Percentiles rank a stretch among this genome's conserved stretches.
phyloP scores from a whole-genome alignment of 2,329 filamentous ascomycete species.

The Hypoxylon sp. region DNA sequence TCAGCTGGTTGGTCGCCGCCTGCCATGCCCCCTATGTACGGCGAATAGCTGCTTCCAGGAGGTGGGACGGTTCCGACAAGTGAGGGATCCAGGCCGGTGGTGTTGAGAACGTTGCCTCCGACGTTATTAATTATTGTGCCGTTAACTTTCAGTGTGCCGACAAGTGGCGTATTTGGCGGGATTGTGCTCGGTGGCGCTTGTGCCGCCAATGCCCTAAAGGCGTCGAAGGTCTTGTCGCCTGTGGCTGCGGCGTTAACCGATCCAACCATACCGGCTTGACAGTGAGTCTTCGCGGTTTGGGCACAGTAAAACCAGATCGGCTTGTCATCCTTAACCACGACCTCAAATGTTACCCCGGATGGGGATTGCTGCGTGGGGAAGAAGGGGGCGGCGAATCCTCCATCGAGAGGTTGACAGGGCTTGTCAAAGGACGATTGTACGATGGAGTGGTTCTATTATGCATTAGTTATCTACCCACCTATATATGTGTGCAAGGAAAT shows the following conservation, averaged over 20 bases:
- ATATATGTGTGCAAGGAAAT: not conserved
- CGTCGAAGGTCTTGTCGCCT: slow-evolving; percentile 58
- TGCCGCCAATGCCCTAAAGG: slow-evolving; percentile 56
- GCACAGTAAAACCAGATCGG: slow-evolving; percentile 60
- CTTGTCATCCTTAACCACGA: slow-evolving; percentile 53
- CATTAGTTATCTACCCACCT: slow-evolving; percentile 4
- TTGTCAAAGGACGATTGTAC: slow-evolving; percentile 59
- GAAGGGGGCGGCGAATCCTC: slow-evolving; percentile 60
- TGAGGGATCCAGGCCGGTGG: slow-evolving; percentile 47
- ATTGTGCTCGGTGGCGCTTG: slow-evolving; percentile 56
- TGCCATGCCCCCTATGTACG: slow-evolving; percentile 54
- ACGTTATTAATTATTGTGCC: slow-evolving; percentile 52
- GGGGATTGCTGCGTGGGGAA: slow-evolving; percentile 54
- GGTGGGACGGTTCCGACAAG: slow-evolving; percentile 50
- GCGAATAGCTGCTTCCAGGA: slow-evolving; percentile 48
- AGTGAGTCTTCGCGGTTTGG: slow-evolving; percentile 55
- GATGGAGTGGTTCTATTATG: slow-evolving; percentile 56
- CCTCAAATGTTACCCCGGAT: slow-evolving; percentile 55
- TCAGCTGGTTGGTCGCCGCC: slow-evolving; percentile 55
- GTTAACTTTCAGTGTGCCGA: slow-evolving; percentile 56
- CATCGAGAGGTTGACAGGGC: slow-evolving; percentile 58
- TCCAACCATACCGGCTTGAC: slow-evolving; percentile 63
- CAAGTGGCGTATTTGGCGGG: slow-evolving; percentile 54
- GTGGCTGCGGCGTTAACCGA: slow-evolving; percentile 60
- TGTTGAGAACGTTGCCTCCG: slow-evolving; percentile 52